Conservation (phyloP, 2,329 filamentous ascomycete genomes). For the Alternaria sp. region DNA sequence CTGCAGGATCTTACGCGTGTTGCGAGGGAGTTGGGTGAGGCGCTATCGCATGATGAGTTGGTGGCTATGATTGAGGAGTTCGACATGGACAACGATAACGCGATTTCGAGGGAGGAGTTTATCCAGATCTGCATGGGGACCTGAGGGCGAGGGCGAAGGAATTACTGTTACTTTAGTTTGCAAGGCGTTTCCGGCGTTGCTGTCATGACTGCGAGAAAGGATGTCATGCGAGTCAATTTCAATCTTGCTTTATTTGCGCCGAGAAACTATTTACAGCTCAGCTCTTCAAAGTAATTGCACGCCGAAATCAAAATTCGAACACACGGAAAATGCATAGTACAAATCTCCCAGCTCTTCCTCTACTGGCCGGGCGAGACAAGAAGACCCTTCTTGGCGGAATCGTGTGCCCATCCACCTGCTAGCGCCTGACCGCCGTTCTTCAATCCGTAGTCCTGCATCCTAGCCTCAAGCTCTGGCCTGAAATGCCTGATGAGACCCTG, state of each 20-base stretch:
- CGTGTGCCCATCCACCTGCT: slow-evolving; percentile 86
- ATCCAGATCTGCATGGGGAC: slow-evolving; percentile 67
- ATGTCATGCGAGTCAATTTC: slow-evolving; percentile 5
- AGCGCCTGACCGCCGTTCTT: slow-evolving; percentile 75
- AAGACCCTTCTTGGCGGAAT: slow-evolving; percentile 77
- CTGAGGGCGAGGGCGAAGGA: not conserved
- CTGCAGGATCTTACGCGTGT: slow-evolving; percentile 87
- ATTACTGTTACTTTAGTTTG: not conserved
- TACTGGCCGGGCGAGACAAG: slow-evolving; percentile 89
- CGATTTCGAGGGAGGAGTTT: slow-evolving; percentile 69
- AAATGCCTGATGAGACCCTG: slow-evolving; percentile 99
- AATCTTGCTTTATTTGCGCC: slow-evolving; percentile 34
- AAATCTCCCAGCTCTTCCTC: slow-evolving; percentile 10
- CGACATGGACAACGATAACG: slow-evolving; percentile 91
- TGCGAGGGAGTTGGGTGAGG: slow-evolving; percentile 89
- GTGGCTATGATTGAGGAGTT: slow-evolving; percentile 98
- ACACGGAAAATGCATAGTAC: slow-evolving; percentile 36
- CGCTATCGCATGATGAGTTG: slow-evolving; percentile 89
- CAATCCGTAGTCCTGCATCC: slow-evolving; percentile 81
- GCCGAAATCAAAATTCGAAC: slow-evolving; percentile 9
- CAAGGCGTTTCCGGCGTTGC: slow-evolving; percentile 13
- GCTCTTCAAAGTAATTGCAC: slow-evolving; percentile 17
- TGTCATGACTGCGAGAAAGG: not conserved
- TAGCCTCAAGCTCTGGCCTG: slow-evolving; percentile 90
- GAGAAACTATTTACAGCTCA: slow-evolving; percentile 47